Base-by-base conservation (phyloP, 495 filamentous ascomycete genomes). In the Terfezia claveryi region DNA sequence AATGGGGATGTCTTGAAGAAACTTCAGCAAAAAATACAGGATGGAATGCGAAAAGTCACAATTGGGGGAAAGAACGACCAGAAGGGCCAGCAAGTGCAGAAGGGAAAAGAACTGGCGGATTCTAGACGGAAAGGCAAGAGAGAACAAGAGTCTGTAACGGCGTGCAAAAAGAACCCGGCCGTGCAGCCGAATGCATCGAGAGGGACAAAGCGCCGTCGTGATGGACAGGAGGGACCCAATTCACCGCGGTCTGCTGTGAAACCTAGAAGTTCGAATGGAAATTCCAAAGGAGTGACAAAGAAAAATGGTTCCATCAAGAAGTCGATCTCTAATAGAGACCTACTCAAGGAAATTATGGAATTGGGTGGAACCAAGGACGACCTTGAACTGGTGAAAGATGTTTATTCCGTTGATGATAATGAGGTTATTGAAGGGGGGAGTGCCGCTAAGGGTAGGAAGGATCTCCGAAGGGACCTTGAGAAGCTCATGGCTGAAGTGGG, bases 341-440 rank as follows among this genome's bases (percentile, higher is more conserved):
- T 84, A 37, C 72, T 83, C 36, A 75, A 80, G 58, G 85, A 88
- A 60, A 85, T 92, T 58, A 64, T 78, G 54, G 80, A 79, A 20
- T 72, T 92, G 41, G 85, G 85, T 17, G 85, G 85, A 23, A 82
- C 81, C 32, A 76, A 85, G 63, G 81, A 84, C 46, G 63, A 66
- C 49, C 52, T 66, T 8, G 63, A 60, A 49, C 60, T 66, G 3
- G 58, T 66, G 11, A 55, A 59, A 8, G 63, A 57, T 10, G 56
- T 66, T 16, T 55, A 58, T 37, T 65, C 62, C 14, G 63, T 61
- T 44, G 62, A 61, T 38, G 63, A 65, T 9, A 53, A 57, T 7
- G 63, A 66, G 27, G 57, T 63, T 23, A 55, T 56, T 8, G 57
- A 57, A 27, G 57, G 56, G 17, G 52, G 52, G 8, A 54, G 54